These are phyloP conservation scores for Candida maris DNA, from an alignment of 805 yeast species.

Conservation along the genomic window DNA sequence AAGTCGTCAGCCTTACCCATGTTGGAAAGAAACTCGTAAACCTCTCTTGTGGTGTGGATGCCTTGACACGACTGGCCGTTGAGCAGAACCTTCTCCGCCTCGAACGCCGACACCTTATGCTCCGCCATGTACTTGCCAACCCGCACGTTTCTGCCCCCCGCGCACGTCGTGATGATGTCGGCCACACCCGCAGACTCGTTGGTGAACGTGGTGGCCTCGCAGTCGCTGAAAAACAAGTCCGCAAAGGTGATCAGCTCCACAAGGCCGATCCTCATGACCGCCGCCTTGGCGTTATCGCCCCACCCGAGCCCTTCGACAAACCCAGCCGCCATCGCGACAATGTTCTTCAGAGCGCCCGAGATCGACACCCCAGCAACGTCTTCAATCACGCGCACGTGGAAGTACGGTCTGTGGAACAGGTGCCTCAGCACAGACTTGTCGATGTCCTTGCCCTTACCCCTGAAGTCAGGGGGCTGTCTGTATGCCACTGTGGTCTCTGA, in stretches of 20 bases:
- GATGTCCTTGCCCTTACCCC: slow-evolving; percentile 65
- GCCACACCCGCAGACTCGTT: slow-evolving; percentile 98
- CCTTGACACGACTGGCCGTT: slow-evolving; percentile 99
- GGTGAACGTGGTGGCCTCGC: slow-evolving; percentile 76
- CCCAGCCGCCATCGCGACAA: slow-evolving; percentile 95
- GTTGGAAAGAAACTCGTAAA: slow-evolving; percentile 70
- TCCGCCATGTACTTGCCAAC: slow-evolving; percentile 85
- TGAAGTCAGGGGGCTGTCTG: slow-evolving; percentile 65
- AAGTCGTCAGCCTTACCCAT: slow-evolving; percentile 58
- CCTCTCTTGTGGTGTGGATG: slow-evolving; percentile 84
- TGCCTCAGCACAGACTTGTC: slow-evolving; percentile 70
- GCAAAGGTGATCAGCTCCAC: slow-evolving; percentile 89
- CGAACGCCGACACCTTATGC: slow-evolving; percentile 70
- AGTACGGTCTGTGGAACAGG: slow-evolving; percentile 94
- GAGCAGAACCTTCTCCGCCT: slow-evolving; percentile 78
- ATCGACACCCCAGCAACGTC: slow-evolving; percentile 96
- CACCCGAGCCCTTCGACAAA: slow-evolving; percentile 96
- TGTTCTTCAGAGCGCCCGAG: slow-evolving; percentile 96
- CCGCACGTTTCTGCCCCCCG: slow-evolving; percentile 95
- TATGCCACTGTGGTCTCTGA: slow-evolving; percentile 98
- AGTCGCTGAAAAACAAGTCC: slow-evolving; percentile 70
- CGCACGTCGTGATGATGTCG: slow-evolving; percentile 94
- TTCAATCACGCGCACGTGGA: slow-evolving; percentile 89
- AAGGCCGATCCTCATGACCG: slow-evolving; percentile 93
- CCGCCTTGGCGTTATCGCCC: slow-evolving; percentile 99